Base-by-base conservation (phyloP, 202 grass and related monocot genomes). In the Panicum hallii region DNA sequence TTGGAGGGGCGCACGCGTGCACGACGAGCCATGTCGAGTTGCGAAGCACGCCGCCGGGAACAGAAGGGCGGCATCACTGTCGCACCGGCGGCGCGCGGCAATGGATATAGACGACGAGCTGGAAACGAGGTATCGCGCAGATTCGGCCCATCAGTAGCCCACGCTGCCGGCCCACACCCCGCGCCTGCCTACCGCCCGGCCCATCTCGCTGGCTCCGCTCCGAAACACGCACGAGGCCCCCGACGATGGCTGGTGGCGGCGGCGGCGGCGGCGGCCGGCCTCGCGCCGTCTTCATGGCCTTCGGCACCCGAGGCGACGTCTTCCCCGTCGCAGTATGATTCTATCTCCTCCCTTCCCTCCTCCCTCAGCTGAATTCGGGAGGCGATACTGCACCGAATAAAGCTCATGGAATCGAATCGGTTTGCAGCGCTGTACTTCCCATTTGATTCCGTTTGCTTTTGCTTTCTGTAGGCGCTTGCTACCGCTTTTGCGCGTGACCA, bases 261-360 rank as follows among this genome's bases (percentile, higher is more conserved):
- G 26, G 43, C 48, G 16, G 53, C 26, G 85, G 67, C 13, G 67
- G 49, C 17, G 63, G 87, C 11, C 74, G 76, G 20, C 83, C 87
- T 85, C 69, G 79, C 70, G 90, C 95, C 50, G 76, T 98, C 26
- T 95, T 95, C 81, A 92, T 98, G 92, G 95, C 93, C 54, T 98
- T 98, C 75, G 90, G 95, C 22, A 95, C 93, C 85, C 85, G 85
- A 61, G 93, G 95, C 77, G 92, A 93, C 68, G 90, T 98, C 79
- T 98, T 93, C 64, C 95, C 95, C 28, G 79, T 98, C 15, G 95
- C 93, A 45, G 95, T 98, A 93, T 7, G 20, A 10, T 14, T 42
- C n/a, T 16, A 28, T 42, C 7, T 7, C 22, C 5, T 20, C 60
- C 3, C 38, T 8, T 47, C 16, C 28, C 15, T n/a, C 8, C 10